Percentiles rank a stretch among this genome's conserved stretches.
Evolutionary conservation across 164 flowering plant species (phyloP).

Genomic region (Macadamia tetraphylla): DNA sequence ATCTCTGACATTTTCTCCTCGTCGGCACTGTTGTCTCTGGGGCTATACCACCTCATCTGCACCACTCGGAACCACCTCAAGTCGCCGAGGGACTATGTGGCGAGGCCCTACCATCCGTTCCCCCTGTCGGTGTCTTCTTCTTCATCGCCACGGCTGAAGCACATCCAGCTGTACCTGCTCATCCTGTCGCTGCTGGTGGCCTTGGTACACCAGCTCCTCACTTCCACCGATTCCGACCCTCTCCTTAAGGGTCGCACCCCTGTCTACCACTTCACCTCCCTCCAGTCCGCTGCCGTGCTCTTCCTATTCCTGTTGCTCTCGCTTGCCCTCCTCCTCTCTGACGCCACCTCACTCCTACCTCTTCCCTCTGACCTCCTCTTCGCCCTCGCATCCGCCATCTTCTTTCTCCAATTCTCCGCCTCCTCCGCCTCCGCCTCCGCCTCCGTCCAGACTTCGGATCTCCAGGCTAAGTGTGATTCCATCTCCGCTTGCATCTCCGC

Average conservation of each 20-base stretch:
- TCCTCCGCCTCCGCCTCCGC: conserved; percentile 48
- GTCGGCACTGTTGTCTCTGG: conserved; percentile 44
- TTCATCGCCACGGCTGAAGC: conserved; percentile 21
- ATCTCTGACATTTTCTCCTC: conserved; percentile 51
- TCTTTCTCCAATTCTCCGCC: conserved; percentile 54
- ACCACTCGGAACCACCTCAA: conserved; percentile 49
- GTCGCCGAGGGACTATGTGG: conserved; percentile 48
- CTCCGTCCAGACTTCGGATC: conserved; percentile 51
- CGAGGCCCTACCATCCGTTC: conserved; percentile 69
- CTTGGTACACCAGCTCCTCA: conserved; percentile 41
- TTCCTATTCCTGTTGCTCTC: conserved; percentile 70
- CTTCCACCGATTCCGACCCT: conserved; percentile 62
- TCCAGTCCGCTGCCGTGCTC: conserved; percentile 59
- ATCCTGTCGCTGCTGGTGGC: conserved; percentile 50
- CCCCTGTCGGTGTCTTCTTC: conserved; percentile 14
- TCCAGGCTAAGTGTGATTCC: conserved; percentile 68
- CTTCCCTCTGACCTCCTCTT: conserved; percentile 71
- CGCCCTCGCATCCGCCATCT: conserved; percentile 51
- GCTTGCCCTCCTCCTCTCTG: conserved; percentile 54
- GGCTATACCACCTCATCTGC: conserved; percentile 69
- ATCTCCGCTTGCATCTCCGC: conserved; percentile 52
- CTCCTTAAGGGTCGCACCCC: conserved; percentile 74
- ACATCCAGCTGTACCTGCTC: conserved; percentile 57
- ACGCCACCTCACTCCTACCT: conserved; percentile 52
- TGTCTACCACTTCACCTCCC: conserved; percentile 75